These are phyloP conservation scores for Lumnitzera littorea DNA, from an alignment of 345 rosid genomes.

Conservation along the genomic window DNA sequence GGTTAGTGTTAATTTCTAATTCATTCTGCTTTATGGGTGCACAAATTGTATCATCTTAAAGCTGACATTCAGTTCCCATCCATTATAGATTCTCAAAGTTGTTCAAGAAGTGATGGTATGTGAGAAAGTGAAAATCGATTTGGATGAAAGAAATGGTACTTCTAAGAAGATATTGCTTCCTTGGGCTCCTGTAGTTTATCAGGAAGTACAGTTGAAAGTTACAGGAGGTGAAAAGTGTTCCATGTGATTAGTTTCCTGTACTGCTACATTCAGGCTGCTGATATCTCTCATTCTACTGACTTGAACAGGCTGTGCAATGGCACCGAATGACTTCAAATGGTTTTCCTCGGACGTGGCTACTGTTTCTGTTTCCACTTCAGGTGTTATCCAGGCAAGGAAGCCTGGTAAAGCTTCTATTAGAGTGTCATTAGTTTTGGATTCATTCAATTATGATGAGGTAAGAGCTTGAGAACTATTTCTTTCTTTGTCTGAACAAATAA, in stretches of 20 bases:
- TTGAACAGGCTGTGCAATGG: slow-evolving; percentile 71
- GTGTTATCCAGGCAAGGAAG: slow-evolving; percentile 77
- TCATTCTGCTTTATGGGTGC: not conserved
- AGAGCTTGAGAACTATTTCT: slow-evolving; percentile 5
- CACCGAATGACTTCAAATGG: slow-evolving; percentile 82
- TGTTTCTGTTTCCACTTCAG: slow-evolving; percentile 65
- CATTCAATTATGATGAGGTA: slow-evolving; percentile 89
- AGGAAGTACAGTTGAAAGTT: slow-evolving; percentile 74
- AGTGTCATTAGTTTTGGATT: slow-evolving; percentile 71
- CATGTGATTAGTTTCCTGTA: slow-evolving; percentile 1
- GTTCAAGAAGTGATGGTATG: slow-evolving; percentile 77
- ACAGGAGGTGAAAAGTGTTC: slow-evolving; percentile 54
- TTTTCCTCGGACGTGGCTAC: slow-evolving; percentile 63
- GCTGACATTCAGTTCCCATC: not conserved
- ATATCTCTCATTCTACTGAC: slow-evolving; percentile 1
- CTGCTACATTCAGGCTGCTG: too few relatives aligned
- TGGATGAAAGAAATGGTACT: slow-evolving; percentile 29
- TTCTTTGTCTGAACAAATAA: not conserved
- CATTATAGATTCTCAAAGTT: slow-evolving; percentile 57
- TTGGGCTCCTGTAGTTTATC: slow-evolving; percentile 75
- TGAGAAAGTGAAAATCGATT: slow-evolving; percentile 51
- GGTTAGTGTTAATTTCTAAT: slow-evolving; percentile 23
- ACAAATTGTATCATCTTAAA: not conserved
- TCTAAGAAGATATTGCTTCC: slow-evolving; percentile 57
- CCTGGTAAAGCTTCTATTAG: slow-evolving; percentile 77